Evolutionary conservation across 73 alveolate species (phyloP).

Genomic region (Symbiodinium pilosum): DNA sequence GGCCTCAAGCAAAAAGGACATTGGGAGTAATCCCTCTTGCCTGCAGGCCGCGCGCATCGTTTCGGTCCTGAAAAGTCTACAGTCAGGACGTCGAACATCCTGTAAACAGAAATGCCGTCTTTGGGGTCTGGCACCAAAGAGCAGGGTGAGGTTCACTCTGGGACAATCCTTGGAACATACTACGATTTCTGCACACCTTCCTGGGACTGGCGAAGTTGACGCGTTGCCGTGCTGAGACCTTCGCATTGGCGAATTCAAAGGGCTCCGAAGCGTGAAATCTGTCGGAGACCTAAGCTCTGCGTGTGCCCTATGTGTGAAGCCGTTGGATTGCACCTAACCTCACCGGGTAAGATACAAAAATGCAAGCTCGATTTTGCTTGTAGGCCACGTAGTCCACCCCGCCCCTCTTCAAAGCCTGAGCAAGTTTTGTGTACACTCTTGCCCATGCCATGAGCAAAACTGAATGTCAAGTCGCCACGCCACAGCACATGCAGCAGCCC

Average conservation of each 20-base stretch:
- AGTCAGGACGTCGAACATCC: no score
- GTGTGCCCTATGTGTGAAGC: no score
- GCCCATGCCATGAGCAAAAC: not conserved
- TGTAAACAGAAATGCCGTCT: no score
- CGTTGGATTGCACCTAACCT: no score
- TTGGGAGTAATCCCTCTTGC: no score
- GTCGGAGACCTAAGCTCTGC: slow-evolving; percentile 36
- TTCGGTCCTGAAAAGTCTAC: no score
- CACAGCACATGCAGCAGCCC: not conserved
- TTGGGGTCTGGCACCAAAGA: slow-evolving; percentile 27
- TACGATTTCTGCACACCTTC: not conserved
- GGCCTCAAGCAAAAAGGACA: no score
- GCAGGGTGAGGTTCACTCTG: slow-evolving; percentile 55
- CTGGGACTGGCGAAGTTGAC: not conserved
- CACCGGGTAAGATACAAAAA: not conserved
- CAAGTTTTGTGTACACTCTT: not conserved
- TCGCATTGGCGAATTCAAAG: slow-evolving; percentile 1
- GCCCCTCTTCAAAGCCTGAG: not conserved
- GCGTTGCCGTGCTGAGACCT: not conserved
- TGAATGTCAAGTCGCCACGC: not conserved
- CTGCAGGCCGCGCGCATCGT: no score
- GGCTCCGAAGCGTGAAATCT: slow-evolving; percentile 63
- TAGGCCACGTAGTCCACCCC: slow-evolving; percentile 41
- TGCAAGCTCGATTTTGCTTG: slow-evolving; percentile 81
- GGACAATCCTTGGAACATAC: not conserved